Conservation (phyloP, 169 alveolate species). For the Cryptosporidium sp. region DNA sequence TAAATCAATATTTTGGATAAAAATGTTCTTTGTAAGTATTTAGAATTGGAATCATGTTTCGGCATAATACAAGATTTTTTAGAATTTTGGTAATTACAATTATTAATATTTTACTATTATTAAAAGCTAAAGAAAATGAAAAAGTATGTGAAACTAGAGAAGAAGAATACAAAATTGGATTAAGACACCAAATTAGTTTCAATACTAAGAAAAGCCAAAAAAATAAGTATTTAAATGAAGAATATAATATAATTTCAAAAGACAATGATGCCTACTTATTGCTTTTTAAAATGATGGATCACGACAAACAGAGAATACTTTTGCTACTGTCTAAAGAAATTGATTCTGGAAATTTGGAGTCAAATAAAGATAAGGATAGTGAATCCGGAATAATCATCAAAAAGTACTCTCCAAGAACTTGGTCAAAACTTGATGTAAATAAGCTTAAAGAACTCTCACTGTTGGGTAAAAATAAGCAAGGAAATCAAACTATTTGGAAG, state of each 20-base stretch:
- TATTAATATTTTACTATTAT: neutral
- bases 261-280: conserved; percentile 46
- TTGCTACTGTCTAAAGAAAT: neutral
- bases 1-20: neutral
- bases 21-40: neutral
- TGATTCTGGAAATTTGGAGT: neutral
- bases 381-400: conserved; percentile 9
- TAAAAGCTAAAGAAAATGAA: neutral
- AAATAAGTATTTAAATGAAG: neutral
- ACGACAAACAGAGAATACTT: conserved; percentile 21
- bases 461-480: neutral
- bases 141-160: neutral
- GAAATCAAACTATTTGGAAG: neutral
- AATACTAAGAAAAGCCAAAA: neutral
- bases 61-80: neutral
- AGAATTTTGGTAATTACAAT: neutral
- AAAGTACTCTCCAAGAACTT: conserved; percentile 36
- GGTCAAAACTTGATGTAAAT: conserved; percentile 26
- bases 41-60: neutral
- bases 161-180: neutral
- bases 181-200: neutral
- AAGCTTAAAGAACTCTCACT: conserved; percentile 15
- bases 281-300: conserved; percentile 16
- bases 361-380: neutral
- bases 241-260: conserved; percentile 17